Evolutionary conservation across 2,329 filamentous ascomycete genomes (phyloP), one percentile per base, ranked within the genome.

Genomic region (Exserohilum rostratum): DNA sequence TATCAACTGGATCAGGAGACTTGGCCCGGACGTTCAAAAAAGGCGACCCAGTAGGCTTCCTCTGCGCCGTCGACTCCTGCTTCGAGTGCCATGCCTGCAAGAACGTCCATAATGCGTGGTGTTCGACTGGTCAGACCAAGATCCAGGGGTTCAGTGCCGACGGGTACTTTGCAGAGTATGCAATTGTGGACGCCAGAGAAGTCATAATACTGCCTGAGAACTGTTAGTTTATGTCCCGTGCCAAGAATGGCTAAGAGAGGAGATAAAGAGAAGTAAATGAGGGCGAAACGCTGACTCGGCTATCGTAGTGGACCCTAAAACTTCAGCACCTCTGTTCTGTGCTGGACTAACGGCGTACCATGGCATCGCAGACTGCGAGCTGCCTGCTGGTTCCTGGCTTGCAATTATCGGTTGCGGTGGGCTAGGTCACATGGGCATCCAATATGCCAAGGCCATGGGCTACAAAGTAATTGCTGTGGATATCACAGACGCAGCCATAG

Each of bases 401-500:
- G 68, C 67, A 2, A 52, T 70, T 12, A 60, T 71, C 11, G 69
- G 69, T 2, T 71, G 69, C 40, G 68, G 69, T 37, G 71, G 71
- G 3, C 58, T 74, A 12, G 71, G 71, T 3, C 70, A 74, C 43
- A 53, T 74, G 44, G 68, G 69, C 15, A 64, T 71, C 34, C 67
- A 70, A 46, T 70, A 73, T 49, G 67, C 69, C 18, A 71, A 72
- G 51, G 69, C 67, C 20, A 71, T 71, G 68, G 66, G 68, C 11
- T 53, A 66, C 40, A 71, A 70, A 33, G 68, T 72, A 38, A 68
- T 71, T 35, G 69, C 60, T 31, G 57, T 72, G 17, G 68, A 71
- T 15, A 69, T 71, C 30, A 65, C 68, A 17, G 65, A 68, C 15
- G 61, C 58, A 30, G 68, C 67, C 1, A 53, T 72, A n/a, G 59